Base-by-base conservation (phyloP, 1,284 basidiomycete genomes). In the Jaminaea rosea region DNA sequence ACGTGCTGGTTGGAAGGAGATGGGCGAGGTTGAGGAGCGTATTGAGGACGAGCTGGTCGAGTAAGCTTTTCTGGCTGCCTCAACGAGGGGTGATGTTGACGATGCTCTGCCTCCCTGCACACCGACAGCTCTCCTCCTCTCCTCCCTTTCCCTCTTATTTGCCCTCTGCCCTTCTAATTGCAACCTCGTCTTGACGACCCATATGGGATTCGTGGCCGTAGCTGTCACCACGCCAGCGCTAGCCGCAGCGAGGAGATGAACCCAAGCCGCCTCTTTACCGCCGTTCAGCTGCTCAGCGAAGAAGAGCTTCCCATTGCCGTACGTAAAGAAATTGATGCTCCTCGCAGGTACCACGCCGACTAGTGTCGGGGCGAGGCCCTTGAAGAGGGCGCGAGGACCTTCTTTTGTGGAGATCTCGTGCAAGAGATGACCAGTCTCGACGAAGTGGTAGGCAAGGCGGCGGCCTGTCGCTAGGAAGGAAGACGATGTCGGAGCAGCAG, bases 111-210 rank as follows among this genome's bases (percentile, higher is more conserved):
- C 46, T 13, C 19, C 37, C 7, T 50, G 28, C 15, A 55, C 49
- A 44, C 52, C 26, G 13, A 49, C 45, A n/a, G 49, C 46, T 26
- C 49, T 24, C 7, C 13, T 27, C 48, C 44, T 26, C 10, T 17
- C 34, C 23, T 34, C 32, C 29, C 32, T 11, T 15, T 52, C 32
- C n/a, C 9, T 29, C 24, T 27, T 48, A 41, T 55, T 58, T 41
- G 65, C 62, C n/a, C n/a, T n/a, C n/a, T n/a, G n/a, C n/a, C n/a
- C n/a, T 47, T 75, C 73, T 26, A 92, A 82, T 73, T 98, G 93
- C 47, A 97, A 71, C 2, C 93, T 83, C 31, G 93, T 98, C 76
- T 97, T 97, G 62, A 98, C 88, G 34, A 98, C 92, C 93, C 93
- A 98, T 42, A 98, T 94, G 0, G 93, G 93, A 73, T 97, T 97